Base-by-base conservation (phyloP, 2,329 filamentous ascomycete species). In the Alternaria sp. region DNA sequence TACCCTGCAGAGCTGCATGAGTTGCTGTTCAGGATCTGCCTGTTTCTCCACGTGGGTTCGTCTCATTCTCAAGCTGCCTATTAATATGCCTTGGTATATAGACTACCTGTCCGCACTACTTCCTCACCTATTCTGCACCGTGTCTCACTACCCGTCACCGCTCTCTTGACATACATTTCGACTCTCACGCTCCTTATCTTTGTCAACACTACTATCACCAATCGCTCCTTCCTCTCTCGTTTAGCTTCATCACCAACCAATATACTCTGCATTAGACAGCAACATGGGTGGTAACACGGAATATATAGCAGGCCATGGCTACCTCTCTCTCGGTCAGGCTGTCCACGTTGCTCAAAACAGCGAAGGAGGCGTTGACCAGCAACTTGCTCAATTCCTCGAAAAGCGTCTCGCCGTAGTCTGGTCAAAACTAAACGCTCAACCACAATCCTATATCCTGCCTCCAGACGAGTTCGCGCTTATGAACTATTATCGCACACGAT, bases 391-490 rank as follows among this genome's bases (percentile, higher is more conserved):
- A 62, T 87, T 90, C 58, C 87, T 97, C 40, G 89, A 93, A 74
- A 77, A 77, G 52, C 89, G 73, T 52, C 66, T 81, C 51, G 74
- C 80, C 2, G 82, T 86, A 64, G 86, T 94, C 65, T 94, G 92
- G 91, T 75, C 74, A 44, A 89, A 87, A 69, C 85, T 96, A 58
- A 81, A 89, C 69, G 82, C 83, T 4, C 82, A 89, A 32, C 91
- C 91, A 1, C 80, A 86, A 52, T 82, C 83, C n/a, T 96, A 94
- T 78, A 79, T 95, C 65, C 88, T 96, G 82, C 88, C 83, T 34
- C 83, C 85, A 64, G 88, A 92, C 78, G 92, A 97, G 80, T 96
- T 95, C 73, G 88, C 91, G 56, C 85, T 96, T 62, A 93, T 96
- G 86, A 96, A 95, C 82, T 94, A 90, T 79, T 94, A 91, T 78